Evolutionary conservation across 202 grass and related monocot genomes (phyloP).

Genomic region (Sporobolus alterniflorus): DNA sequence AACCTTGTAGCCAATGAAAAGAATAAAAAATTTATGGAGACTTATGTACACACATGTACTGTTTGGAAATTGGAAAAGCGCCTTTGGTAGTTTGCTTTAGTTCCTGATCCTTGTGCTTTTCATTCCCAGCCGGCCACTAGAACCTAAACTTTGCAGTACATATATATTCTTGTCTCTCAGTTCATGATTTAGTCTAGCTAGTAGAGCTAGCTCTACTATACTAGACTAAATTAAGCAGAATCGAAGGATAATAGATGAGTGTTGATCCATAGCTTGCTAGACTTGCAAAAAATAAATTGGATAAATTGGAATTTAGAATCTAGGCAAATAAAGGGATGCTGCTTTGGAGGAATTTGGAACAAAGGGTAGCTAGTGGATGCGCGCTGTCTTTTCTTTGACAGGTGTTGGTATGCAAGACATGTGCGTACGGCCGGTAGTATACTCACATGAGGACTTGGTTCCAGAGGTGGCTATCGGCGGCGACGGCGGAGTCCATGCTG

Average conservation of each 20-base stretch:
- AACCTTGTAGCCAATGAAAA: slow-evolving; percentile 46
- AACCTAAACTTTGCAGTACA: slow-evolving; percentile 12
- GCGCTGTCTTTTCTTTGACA: too few species aligned
- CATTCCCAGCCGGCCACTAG: slow-evolving; percentile 36
- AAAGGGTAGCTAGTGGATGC: slow-evolving; percentile 56
- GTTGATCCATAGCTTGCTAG: slow-evolving; percentile 22
- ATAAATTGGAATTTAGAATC: slow-evolving; percentile 50
- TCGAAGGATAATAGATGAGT: neutral
- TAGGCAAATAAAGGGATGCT: slow-evolving; percentile 34
- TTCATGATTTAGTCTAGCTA: neutral
- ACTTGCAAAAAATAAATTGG: slow-evolving; percentile 32
- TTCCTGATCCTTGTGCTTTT: slow-evolving; percentile 41
- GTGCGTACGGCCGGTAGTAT: neutral
- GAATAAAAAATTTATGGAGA: slow-evolving; percentile 32
- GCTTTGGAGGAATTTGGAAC: slow-evolving; percentile 53
- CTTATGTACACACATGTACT: slow-evolving; percentile 11
- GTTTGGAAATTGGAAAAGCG: slow-evolving; percentile 47
- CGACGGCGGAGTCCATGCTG: slow-evolving; percentile 62
- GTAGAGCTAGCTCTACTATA: neutral
- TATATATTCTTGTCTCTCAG: slow-evolving; percentile 35
- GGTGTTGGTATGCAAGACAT: neutral
- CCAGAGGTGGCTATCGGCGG: slow-evolving; percentile 86
- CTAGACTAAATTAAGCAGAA: slow-evolving; percentile 8
- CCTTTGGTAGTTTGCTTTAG: slow-evolving; percentile 39
- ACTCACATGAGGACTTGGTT: slow-evolving; percentile 93